A percentile compares a stretch with the other conserved stretches of the same genome.
phyloP scores from a whole-genome alignment of 441 rosid species.

The Erodium texanum region DNA sequence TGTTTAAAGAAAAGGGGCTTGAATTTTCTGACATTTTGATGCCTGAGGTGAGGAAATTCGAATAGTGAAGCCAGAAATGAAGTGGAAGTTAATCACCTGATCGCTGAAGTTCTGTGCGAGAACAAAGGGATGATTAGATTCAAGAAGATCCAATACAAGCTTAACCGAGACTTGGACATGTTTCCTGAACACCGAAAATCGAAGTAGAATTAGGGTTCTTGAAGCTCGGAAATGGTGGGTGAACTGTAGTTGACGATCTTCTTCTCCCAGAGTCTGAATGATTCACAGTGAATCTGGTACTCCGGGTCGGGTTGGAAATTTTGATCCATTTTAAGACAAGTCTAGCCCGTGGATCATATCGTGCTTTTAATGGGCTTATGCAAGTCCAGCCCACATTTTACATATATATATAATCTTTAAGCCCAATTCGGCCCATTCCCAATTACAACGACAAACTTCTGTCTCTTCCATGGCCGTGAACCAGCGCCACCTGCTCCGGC shows the following conservation, averaged over 20 bases:
- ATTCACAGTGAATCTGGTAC: neutral
- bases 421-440: neutral
- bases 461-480: neutral
- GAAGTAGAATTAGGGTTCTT: conserved; percentile 3
- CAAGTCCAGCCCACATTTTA: neutral
- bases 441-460: neutral
- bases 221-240: conserved; percentile 1
- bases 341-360: neutral
- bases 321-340: neutral
- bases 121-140: conserved; percentile 29
- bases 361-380: neutral
- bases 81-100: conserved; percentile 30
- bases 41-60: neutral
- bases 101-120: conserved; percentile 30
- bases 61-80: neutral
- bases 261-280: neutral
- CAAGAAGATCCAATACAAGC: conserved; percentile 22
- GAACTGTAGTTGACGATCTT: neutral
- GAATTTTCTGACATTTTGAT: neutral
- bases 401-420: no score
- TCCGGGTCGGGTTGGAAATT: conserved; percentile 1
- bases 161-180: conserved; percentile 32
- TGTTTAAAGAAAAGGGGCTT: neutral
- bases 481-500: conserved; percentile 49
- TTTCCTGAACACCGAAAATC: conserved; percentile 2